A percentile compares a stretch with the other conserved stretches of the same genome.
These are phyloP conservation scores for Gaultheria prostrata DNA, from an alignment of 148 eudicot genomes.

Conservation along the genomic window DNA sequence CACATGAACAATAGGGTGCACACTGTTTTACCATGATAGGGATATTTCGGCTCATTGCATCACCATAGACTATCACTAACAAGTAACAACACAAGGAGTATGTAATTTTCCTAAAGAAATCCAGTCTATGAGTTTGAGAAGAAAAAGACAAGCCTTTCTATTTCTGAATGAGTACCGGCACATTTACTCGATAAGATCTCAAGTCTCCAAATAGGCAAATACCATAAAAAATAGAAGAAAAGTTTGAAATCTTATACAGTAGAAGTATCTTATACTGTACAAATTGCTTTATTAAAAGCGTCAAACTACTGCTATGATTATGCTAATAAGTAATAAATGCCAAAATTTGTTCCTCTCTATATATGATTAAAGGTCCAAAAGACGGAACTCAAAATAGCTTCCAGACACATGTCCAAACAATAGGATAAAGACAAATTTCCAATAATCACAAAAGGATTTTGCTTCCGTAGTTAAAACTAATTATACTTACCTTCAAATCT, in stretches of 20 bases:
- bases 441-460: not conserved
- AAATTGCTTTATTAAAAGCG: no score
- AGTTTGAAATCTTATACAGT: not conserved
- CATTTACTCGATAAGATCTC: not conserved
- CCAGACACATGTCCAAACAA: not conserved
- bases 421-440: slow-evolving; percentile 1
- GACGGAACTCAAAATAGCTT: not conserved
- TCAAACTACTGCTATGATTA: not conserved
- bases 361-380: not conserved
- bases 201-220: not conserved
- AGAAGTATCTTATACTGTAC: no score
- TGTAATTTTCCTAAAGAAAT: not conserved
- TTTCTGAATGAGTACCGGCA: not conserved
- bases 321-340: not conserved
- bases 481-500: not conserved
- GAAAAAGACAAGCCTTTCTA: not conserved
- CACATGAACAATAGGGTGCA: not conserved
- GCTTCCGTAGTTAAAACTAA: not conserved
- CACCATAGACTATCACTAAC: not conserved
- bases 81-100: not conserved
- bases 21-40: not conserved
- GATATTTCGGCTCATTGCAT: not conserved
- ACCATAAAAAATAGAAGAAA: slow-evolving; percentile 8
- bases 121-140: not conserved
- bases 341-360: not conserved